Evolutionary conservation across 2,329 filamentous ascomycete species (phyloP), one percentile per base, ranked within the genome.

Genomic region (Pezizomycotina sp.): DNA sequence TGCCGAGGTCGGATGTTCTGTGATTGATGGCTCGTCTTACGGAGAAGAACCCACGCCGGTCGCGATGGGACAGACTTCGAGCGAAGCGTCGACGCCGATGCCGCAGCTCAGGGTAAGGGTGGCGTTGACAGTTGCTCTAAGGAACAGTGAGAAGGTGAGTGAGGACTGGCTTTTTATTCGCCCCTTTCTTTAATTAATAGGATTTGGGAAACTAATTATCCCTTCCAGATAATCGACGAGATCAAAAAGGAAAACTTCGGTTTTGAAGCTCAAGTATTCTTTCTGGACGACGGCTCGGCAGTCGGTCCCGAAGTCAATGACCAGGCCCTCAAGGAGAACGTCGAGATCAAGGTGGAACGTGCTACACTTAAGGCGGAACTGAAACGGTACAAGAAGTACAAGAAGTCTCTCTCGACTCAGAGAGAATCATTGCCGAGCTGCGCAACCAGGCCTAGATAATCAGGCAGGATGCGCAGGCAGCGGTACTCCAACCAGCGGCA

Each of bases 191-290:
- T 27, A 20, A 2, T 34, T 48, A 12, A 43, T 30, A 23, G 23
- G 5, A 13, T 18, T 7, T 24, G 2, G 8, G 2, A 28, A n/a
- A 8, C 22, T 10, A 16, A n/a, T n/a, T n/a, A n/a, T n/a, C n/a
- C n/a, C n/a, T 27, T 13, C 13, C 43, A 71, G 65, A 71, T 72
- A 48, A 86, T 98, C 50, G 81, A 93, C 60, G 80, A 80, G 53
- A 86, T 98, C 50, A 83, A 93, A 55, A 98, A 98, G 62, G 89
- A 95, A 54, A 98, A 98, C 54, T 98, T 95, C 55, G 82, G 82
- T 15, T 65, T 98, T 35, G 95, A 95, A 58, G 68, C 95, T 50
- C 93, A 92, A 58, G 92, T 95, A 34, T 83, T 95, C 57, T 98
- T 92, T 56, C 67, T 98, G 37, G 83, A 98, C 56, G 82, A 95